These are phyloP conservation scores for Trichoderma guizhouense DNA, from an alignment of 2,329 filamentous ascomycete genomes.

Conservation along the genomic window DNA sequence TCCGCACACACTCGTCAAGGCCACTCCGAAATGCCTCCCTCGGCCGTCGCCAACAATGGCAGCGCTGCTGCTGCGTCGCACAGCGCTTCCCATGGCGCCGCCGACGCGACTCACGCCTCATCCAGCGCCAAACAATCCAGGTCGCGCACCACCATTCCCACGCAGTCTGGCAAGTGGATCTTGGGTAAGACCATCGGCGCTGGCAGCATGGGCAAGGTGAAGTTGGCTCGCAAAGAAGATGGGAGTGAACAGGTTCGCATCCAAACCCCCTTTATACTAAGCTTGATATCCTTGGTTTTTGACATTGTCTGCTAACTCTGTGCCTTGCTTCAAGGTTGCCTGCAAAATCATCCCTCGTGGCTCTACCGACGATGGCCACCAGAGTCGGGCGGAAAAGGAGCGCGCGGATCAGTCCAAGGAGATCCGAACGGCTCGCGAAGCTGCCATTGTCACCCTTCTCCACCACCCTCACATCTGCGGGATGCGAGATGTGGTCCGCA, in stretches of 20 bases:
- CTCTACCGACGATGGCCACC: slow-evolving; percentile 80
- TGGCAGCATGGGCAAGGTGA: slow-evolving; percentile 98
- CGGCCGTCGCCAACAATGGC: slow-evolving; percentile 52
- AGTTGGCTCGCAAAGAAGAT: slow-evolving; percentile 86
- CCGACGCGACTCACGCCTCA: slow-evolving; percentile 36
- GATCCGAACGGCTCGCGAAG: slow-evolving; percentile 88
- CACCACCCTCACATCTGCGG: slow-evolving; percentile 95
- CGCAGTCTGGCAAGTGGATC: slow-evolving; percentile 88
- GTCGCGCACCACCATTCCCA: slow-evolving; percentile 79
- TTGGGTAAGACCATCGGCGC: slow-evolving; percentile 96
- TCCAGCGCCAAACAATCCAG: slow-evolving; percentile 50
- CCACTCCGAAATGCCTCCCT: slow-evolving; percentile 48
- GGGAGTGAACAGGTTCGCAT: slow-evolving; percentile 78
- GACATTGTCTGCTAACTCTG: neutral
- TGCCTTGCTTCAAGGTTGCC: slow-evolving; percentile 61
- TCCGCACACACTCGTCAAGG: slow-evolving; percentile 39
- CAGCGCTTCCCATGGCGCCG: slow-evolving; percentile 35
- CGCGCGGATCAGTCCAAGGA: slow-evolving; percentile 95
- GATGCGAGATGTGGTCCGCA: slow-evolving; percentile 90
- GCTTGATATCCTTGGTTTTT: neutral
- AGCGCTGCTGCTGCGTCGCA: slow-evolving; percentile 50
- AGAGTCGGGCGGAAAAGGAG: slow-evolving; percentile 70
- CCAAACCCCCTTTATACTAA: slow-evolving; percentile 2
- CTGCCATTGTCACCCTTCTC: slow-evolving; percentile 90
- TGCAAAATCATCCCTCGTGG: slow-evolving; percentile 96